Percentiles rank a stretch among this genome's conserved stretches.
phyloP scores from a whole-genome alignment of 345 rosid species.

The Lumnitzera racemosa region DNA sequence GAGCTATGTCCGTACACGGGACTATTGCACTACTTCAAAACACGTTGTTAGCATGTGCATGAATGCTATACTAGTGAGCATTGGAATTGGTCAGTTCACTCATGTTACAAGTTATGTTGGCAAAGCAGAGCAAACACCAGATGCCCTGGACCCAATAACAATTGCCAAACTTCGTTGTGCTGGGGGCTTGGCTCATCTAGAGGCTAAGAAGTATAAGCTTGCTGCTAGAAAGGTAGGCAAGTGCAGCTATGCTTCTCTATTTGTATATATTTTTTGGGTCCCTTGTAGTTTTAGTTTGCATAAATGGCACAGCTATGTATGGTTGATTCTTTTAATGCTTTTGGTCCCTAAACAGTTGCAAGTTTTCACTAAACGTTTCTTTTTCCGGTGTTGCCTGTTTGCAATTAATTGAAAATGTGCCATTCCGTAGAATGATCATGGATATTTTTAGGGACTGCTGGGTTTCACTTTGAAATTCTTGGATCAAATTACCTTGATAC shows the following conservation, averaged over 20 bases:
- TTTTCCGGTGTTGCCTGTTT: no score
- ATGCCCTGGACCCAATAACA: slow-evolving; percentile 55
- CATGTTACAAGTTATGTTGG: slow-evolving; percentile 89
- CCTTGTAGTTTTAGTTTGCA: background rate
- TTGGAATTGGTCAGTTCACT: slow-evolving; percentile 94
- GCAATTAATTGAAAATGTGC: no score
- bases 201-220: slow-evolving; percentile 80
- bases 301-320: no score
- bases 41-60: slow-evolving; percentile 91
- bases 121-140: slow-evolving; percentile 89
- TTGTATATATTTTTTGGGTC: background rate
- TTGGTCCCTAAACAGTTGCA: no score
- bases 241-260: background rate
- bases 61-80: slow-evolving; percentile 91
- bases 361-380: no score
- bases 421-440: no score
- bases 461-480: no score
- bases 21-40: slow-evolving; percentile 94
- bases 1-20: slow-evolving; percentile 82
- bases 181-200: slow-evolving; percentile 90
- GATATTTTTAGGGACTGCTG: no score
- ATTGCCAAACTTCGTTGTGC: slow-evolving; percentile 79
- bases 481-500: no score
- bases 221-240: slow-evolving; percentile 88
- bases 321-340: no score